These are phyloP conservation scores for Salvia splendens DNA, from an alignment of 257 asterid genomes.

Conservation along the genomic window DNA sequence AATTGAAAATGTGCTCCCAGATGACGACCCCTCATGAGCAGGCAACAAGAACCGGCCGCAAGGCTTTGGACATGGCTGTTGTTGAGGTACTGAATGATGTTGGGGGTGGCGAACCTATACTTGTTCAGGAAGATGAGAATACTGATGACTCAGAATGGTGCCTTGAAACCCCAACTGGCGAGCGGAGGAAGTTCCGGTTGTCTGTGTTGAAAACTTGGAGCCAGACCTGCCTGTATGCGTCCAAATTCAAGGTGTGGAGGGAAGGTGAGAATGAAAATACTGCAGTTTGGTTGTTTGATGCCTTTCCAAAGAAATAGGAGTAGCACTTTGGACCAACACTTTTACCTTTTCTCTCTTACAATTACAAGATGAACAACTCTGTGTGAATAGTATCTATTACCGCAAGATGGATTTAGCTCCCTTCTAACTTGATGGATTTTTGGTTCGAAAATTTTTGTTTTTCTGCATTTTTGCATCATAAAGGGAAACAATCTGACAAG, in stretches of 20 bases:
- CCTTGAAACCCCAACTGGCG: too few species aligned
- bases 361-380: too few species aligned
- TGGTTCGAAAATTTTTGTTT: too few species aligned
- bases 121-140: neutral
- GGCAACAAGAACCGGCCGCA: constrained; percentile 6
- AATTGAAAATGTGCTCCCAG: neutral
- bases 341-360: too few species aligned
- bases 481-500: too few species aligned
- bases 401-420: neutral
- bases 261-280: constrained; percentile 40
- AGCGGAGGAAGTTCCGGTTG: too few species aligned
- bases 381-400: too few species aligned
- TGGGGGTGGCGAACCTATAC: neutral
- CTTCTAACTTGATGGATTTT: too few species aligned
- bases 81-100: constrained; percentile 33
- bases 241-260: constrained; percentile 48
- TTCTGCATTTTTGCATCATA: too few species aligned
- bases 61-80: neutral
- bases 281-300: constrained; percentile 43
- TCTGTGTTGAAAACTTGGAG: too few species aligned
- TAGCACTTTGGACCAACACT: neutral
- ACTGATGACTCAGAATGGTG: too few species aligned
- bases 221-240: constrained; percentile 19
- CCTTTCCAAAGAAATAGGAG: constrained; percentile 30
- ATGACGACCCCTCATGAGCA: neutral